Base-by-base conservation (phyloP, 352 stramenopile genomes). In the Globisporangium yorkense region DNA sequence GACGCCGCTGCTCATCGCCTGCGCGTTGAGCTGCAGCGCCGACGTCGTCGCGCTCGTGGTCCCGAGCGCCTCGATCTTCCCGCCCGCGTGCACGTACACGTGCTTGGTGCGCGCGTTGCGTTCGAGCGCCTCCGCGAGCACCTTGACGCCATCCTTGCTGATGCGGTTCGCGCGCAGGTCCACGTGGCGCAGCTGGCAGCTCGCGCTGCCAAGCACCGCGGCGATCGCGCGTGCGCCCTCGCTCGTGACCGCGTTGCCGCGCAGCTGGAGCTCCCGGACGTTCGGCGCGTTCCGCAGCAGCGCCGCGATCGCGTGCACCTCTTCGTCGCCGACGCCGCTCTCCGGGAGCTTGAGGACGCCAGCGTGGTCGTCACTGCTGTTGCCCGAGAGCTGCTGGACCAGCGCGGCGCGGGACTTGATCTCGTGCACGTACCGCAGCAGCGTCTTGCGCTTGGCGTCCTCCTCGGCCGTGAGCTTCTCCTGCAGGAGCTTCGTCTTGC, bases 51-150 rank as follows among this genome's bases (percentile, higher is more conserved):
- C 44, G 20, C 61, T 71, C 12, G 75, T 88, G 9, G 88, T 92
- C 2, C 92, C 93, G 2, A 98, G 71, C 2, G 93, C 93, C 70
- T 98, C 95, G 45, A 98, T 97, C 74, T 98, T 97, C 13, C 92
- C 93, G 18, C 89, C 92, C 2, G 92, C 90, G 57, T 99, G 96
- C 6, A 98, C 94, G 67, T 98, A 98, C 46, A 99, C 94, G 70
- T 98, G 96, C 46, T 95, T 89, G 33, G 97, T 88, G 45, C 89
- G 80, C 56, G 94, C 85, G 55, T 92, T 96, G 29, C 94, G 76
- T 60, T 98, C 93, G 13, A 99, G 73, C 18, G 96, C 94, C 56
- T 98, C 96, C 0, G 94, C 94, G 40, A 98, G 76, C 16, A 95
- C 84, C 57, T 93, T 91, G 54, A 98, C 79, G 44, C 94, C 96